A percentile compares a stretch with the other conserved stretches of the same genome.
phyloP scores from a whole-genome alignment of 805 yeast species.

The Starmerella bacillaris region DNA sequence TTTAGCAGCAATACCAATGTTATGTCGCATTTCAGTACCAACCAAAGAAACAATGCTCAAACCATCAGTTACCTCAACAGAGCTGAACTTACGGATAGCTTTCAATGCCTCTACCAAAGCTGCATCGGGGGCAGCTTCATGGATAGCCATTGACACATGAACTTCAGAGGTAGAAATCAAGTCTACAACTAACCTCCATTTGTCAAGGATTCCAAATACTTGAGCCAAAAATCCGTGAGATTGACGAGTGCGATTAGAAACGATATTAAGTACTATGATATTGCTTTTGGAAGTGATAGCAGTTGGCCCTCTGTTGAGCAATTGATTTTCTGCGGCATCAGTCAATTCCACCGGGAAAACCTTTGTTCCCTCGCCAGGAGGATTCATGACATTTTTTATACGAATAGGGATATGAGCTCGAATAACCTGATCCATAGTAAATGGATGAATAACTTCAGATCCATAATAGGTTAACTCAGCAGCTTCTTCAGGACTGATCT shows the following conservation, averaged over 20 bases:
- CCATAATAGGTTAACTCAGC: slow-evolving; percentile 96
- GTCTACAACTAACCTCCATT: slow-evolving; percentile 74
- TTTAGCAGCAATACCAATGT: slow-evolving; percentile 90
- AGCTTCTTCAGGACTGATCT: slow-evolving; percentile 97
- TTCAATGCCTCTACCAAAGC: slow-evolving; percentile 53
- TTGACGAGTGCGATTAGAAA: slow-evolving; percentile 78
- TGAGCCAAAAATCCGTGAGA: slow-evolving; percentile 91
- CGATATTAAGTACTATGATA: slow-evolving; percentile 80
- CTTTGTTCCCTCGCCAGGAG: slow-evolving; percentile 80
- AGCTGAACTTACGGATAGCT: slow-evolving; percentile 65
- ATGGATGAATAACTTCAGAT: slow-evolving; percentile 94
- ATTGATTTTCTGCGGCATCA: not conserved
- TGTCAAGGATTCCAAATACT: slow-evolving; percentile 73
- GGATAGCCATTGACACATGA: slow-evolving; percentile 95
- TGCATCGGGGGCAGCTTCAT: slow-evolving; percentile 41
- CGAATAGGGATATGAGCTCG: slow-evolving; percentile 90
- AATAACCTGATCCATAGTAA: slow-evolving; percentile 98
- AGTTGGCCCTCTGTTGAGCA: slow-evolving; percentile 35
- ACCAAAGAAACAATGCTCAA: slow-evolving; percentile 87
- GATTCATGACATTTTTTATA: slow-evolving; percentile 89
- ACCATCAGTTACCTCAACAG: slow-evolving; percentile 71
- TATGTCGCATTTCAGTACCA: slow-evolving; percentile 92
- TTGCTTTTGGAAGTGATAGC: slow-evolving; percentile 92
- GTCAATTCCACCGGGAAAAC: slow-evolving; percentile 59
- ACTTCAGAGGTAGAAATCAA: slow-evolving; percentile 94